A percentile compares a stretch with the other conserved stretches of the same genome.
Evolutionary conservation across 495 filamentous ascomycete species (phyloP).

Genomic region (Aspergillus sparsus): DNA sequence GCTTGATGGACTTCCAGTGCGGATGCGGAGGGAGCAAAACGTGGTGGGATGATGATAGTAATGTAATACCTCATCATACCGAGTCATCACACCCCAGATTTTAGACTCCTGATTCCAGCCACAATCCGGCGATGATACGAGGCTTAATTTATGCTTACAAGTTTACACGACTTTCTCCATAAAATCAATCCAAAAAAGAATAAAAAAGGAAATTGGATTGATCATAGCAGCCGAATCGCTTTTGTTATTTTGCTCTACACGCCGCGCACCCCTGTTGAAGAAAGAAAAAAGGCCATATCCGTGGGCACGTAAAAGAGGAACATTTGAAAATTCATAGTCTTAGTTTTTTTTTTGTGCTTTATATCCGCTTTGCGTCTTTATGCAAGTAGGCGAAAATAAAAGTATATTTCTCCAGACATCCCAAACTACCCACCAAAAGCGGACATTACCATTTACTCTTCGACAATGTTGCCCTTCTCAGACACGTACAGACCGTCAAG

Average conservation of each 20-base stretch:
- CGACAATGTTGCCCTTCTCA: constrained; percentile 90
- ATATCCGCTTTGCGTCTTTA: constrained; percentile 49
- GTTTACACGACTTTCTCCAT: background rate
- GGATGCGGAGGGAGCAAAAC: too few species aligned
- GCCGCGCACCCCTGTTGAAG: constrained; percentile 33
- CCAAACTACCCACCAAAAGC: constrained; percentile 39
- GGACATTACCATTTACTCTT: constrained; percentile 56
- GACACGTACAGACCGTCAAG: constrained; percentile 99
- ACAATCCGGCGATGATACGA: too few species aligned
- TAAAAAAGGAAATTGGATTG: constrained; percentile 8
- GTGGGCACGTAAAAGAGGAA: constrained; percentile 30
- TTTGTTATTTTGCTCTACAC: constrained; percentile 28
- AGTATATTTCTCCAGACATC: constrained; percentile 41
- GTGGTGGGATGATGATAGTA: too few species aligned
- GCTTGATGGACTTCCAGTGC: constrained; percentile 21
- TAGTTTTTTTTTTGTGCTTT: constrained; percentile 38
- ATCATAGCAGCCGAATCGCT: constrained; percentile 22
- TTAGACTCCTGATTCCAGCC: too few species aligned
- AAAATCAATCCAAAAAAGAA: background rate
- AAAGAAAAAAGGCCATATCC: constrained; percentile 34
- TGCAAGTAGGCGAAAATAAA: constrained; percentile 51
- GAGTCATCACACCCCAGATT: too few species aligned
- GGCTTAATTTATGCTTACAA: background rate
- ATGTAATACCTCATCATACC: too few species aligned
- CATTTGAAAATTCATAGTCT: constrained; percentile 41